phyloP scores from a whole-genome alignment of 2,329 filamentous ascomycete species.

The Metarhizium humberi region DNA sequence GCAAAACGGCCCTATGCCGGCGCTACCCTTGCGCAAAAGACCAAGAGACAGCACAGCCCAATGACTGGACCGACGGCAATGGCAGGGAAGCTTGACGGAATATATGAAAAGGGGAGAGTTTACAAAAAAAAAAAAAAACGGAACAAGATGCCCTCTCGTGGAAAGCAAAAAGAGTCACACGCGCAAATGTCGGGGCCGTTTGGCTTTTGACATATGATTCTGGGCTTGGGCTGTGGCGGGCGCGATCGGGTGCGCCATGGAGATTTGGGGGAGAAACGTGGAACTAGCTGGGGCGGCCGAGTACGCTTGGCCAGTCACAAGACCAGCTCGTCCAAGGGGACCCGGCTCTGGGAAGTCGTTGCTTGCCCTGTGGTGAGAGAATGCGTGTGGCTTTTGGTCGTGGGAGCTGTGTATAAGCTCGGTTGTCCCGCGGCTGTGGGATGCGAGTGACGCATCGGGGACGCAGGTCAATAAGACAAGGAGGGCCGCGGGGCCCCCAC shows the following conservation, averaged over 20 bases:
- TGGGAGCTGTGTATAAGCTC: background rate
- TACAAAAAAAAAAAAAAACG: background rate
- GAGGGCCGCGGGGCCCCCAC: too few species aligned
- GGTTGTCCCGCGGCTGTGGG: background rate
- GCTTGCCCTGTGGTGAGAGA: too few species aligned
- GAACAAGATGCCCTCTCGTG: background rate
- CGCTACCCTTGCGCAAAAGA: background rate
- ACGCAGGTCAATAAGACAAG: background rate
- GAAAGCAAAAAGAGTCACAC: background rate
- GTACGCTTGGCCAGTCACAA: background rate
- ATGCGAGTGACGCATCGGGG: background rate
- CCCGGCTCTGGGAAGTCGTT: background rate
- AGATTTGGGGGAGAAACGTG: background rate
- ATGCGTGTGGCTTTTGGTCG: too few species aligned
- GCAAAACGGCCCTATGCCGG: background rate
- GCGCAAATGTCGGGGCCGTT: background rate
- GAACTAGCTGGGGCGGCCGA: background rate
- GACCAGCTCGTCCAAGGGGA: too few species aligned
- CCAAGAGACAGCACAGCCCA: too few species aligned
- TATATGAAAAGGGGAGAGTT: too few species aligned
- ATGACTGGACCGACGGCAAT: too few species aligned
- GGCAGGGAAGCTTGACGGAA: too few species aligned
- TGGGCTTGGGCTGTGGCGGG: background rate
- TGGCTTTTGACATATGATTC: constrained; percentile 8
- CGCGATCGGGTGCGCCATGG: constrained; percentile 2